Percentiles rank a stretch among this genome's conserved stretches.
phyloP scores from a whole-genome alignment of 805 yeast genomes.

The Monosporozyma servazzii region DNA sequence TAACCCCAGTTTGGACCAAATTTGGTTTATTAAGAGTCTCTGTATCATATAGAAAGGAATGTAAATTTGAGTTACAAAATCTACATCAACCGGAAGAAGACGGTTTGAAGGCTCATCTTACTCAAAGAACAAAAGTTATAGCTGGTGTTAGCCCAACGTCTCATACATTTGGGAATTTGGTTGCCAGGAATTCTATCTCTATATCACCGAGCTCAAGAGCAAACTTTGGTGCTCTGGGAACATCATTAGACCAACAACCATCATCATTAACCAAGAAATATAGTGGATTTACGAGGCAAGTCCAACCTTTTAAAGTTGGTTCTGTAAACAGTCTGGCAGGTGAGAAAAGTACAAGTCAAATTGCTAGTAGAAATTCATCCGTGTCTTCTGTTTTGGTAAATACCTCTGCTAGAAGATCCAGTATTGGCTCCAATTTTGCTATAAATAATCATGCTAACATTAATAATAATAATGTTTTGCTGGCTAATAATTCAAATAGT shows the following conservation, averaged over 20 bases:
- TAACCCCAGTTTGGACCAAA: conserved; percentile 66
- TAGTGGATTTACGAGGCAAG: conserved; percentile 16
- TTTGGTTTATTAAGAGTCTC: conserved; percentile 66
- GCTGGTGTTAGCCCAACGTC: background rate
- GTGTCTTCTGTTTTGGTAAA: conserved; percentile 35
- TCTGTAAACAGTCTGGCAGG: conserved; percentile 26
- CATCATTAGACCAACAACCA: conserved; percentile 3
- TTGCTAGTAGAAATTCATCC: conserved; percentile 36
- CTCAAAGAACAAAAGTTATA: background rate
- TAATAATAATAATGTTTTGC: conserved; percentile 10
- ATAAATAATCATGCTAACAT: conserved; percentile 5
- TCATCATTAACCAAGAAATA: conserved; percentile 10
- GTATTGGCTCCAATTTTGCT: conserved; percentile 21
- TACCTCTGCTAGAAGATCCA: conserved; percentile 33
- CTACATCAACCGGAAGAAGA: background rate
- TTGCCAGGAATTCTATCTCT: conserved; percentile 3
- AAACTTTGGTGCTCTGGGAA: background rate
- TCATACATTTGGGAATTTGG: background rate
- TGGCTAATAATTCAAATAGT: conserved; percentile 15
- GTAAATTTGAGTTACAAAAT: conserved; percentile 45
- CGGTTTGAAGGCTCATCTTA: background rate
- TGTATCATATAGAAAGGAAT: conserved; percentile 69
- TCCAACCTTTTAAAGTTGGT: conserved; percentile 33
- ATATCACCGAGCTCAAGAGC: conserved; percentile 7
- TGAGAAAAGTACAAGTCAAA: conserved; percentile 18